phyloP scores from a whole-genome alignment of 1,284 basidiomycete species.

The Phaffia rhodozyma region DNA sequence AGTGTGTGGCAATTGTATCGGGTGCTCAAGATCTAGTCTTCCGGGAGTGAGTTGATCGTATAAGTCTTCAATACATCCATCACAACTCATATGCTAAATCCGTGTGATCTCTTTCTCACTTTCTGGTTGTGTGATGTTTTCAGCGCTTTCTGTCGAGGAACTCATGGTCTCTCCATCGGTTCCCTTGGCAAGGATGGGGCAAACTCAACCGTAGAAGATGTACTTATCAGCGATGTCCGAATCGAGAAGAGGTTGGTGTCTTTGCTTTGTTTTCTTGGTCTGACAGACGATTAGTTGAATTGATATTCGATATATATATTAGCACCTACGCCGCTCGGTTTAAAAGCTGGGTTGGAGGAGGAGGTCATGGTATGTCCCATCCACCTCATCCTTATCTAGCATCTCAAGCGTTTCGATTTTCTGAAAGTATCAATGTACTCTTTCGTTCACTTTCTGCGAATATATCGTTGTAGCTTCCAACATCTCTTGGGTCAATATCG shows the following conservation, averaged over 20 bases:
- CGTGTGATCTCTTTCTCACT: not conserved
- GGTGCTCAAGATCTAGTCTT: not conserved
- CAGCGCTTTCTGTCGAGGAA: not conserved
- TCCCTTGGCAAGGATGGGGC: conserved; percentile 7
- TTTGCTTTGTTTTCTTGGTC: no score
- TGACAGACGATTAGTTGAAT: no score
- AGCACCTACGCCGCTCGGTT: conserved; percentile 10
- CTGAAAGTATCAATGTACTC: no score
- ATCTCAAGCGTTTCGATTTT: no score
- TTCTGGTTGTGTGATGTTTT: not conserved
- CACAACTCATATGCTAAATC: not conserved
- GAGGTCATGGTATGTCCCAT: not conserved
- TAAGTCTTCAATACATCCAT: no score
- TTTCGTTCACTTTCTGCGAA: no score
- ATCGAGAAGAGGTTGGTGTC: not conserved
- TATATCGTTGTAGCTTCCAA: no score
- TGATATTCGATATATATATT: no score
- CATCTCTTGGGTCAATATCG: no score
- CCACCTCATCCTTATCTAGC: no score
- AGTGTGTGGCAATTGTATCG: not conserved
- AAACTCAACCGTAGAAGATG: not conserved
- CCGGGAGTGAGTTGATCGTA: not conserved
- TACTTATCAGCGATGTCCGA: not conserved
- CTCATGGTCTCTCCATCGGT: conserved; percentile 3
- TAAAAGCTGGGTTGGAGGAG: conserved; percentile 8